Evolutionary conservation across 1,284 basidiomycete species (phyloP).

Genomic region (Ceratobasidium papillatum): DNA sequence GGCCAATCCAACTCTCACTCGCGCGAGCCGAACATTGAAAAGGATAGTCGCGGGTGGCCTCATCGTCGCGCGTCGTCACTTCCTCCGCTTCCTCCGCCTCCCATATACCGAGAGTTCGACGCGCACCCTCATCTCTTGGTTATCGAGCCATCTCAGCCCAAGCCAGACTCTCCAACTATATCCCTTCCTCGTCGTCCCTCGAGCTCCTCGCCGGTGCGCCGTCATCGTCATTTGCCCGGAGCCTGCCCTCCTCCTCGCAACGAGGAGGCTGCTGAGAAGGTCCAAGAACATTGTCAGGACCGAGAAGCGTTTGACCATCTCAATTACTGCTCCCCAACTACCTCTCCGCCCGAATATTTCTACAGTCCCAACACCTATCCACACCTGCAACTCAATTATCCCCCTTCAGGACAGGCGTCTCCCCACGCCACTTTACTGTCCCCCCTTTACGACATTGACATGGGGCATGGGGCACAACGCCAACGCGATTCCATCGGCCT

Average conservation of each 20-base stretch:
- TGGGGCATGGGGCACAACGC: not conserved
- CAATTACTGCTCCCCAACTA: not conserved
- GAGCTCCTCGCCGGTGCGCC: not conserved
- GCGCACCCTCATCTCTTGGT: not conserved
- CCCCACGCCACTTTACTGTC: not conserved
- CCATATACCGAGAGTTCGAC: not conserved
- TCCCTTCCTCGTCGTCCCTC: not conserved
- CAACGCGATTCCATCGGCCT: constrained; percentile 13
- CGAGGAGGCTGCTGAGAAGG: not conserved
- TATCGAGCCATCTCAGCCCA: not conserved
- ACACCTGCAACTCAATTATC: constrained; percentile 2
- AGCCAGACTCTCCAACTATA: not conserved
- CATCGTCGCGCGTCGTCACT: constrained; percentile 27
- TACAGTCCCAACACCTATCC: not conserved
- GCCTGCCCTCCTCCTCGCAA: not conserved
- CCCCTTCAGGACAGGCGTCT: not conserved
- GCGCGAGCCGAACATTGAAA: not conserved
- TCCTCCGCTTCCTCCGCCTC: not conserved
- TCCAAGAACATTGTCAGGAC: not conserved
- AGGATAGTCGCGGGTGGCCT: constrained; percentile 1
- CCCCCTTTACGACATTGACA: constrained; percentile 12
- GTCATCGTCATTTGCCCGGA: not conserved
- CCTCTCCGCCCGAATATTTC: constrained; percentile 9
- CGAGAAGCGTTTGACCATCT: not conserved
- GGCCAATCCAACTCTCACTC: not conserved